Base-by-base conservation (phyloP, 2,329 filamentous ascomycete genomes). In the Plectosphaerella plurivora region DNA sequence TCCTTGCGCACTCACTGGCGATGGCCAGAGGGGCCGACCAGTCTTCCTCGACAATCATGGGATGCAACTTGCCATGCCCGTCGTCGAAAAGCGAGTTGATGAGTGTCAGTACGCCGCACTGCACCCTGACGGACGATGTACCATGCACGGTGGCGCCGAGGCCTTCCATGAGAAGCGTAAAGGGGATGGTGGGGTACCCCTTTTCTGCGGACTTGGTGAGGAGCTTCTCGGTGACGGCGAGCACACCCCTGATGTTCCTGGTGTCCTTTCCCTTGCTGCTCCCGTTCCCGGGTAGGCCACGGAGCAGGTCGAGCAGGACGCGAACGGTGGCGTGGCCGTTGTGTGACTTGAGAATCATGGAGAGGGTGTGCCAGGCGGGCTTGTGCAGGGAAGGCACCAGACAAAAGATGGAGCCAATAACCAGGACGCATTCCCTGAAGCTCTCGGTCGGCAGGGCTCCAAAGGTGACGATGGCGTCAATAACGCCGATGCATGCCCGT, bases 401-500 rank as follows among this genome's bases (percentile, higher is more conserved):
- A 55, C 81, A 84, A 64, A 87, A 86, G 54, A 91, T 87, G 41
- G 85, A 87, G 60, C 86, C 87, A 50, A 92, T 73, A 3, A 91
- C 80, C 55, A 87, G 82, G 36, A 92, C 76, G 61, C 85, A 90
- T 35, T 79, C 77, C 59, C 79, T 79, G 41, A 91, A 74, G 53
- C 82, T 83, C 51, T 73, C 73, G 49, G 70, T 73, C 1, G 88
- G 88, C 45, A 92, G 82, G 35, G 83, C 80, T 4, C 86, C 84
- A 63, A 88, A 90, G 0, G 85, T 90, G 51, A 89, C 83, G 52
- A 90, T 79, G 10, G 84, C 78, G 63, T 89, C 82, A 53, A 91
- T 78, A 47, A 91, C 79, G 48, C 76, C 73, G 59, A 90, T 86
- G 60, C 84, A 87, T 16, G 83, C 80, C 50, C 76, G 77, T 53